Evolutionary conservation across 345 rosid genomes (phyloP).

Genomic region (Syzygium aqueum): DNA sequence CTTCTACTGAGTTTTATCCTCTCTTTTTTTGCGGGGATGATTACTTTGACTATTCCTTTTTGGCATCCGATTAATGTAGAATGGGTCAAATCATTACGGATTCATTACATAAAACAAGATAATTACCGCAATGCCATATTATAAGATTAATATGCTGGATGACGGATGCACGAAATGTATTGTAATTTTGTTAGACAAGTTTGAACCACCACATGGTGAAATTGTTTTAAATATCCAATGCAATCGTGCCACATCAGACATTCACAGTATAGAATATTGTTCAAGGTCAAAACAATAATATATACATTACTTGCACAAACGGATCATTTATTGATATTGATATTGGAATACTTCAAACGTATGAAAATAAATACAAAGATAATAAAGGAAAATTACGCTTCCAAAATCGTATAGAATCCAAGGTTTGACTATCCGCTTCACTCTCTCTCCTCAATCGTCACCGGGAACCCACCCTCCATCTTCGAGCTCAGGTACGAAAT

Average conservation of each 20-base stretch:
- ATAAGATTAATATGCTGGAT: not conserved
- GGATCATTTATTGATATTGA: no score
- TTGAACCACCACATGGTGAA: no score
- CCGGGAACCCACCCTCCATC: slow-evolving; percentile 54
- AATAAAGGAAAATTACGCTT: not conserved
- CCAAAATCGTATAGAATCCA: not conserved
- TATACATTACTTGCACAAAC: no score
- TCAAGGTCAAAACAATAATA: no score
- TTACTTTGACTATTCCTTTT: not conserved
- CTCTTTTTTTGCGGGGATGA: not conserved
- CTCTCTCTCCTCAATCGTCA: slow-evolving; percentile 21
- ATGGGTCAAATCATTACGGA: not conserved
- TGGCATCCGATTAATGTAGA: not conserved
- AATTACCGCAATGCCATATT: not conserved
- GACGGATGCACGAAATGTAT: no score
- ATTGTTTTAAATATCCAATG: no score
- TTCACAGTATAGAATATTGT: no score
- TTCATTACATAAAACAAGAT: not conserved
- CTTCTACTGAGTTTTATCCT: not conserved
- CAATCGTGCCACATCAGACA: no score
- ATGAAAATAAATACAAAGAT: not conserved
- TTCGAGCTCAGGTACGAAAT: slow-evolving; percentile 20
- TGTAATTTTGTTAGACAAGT: no score
- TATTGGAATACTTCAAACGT: no score
- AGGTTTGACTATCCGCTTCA: not conserved